Evolutionary conservation across 345 rosid species (phyloP), one percentile per base, ranked within the genome.

Genomic region (Rhizophora mangle): DNA sequence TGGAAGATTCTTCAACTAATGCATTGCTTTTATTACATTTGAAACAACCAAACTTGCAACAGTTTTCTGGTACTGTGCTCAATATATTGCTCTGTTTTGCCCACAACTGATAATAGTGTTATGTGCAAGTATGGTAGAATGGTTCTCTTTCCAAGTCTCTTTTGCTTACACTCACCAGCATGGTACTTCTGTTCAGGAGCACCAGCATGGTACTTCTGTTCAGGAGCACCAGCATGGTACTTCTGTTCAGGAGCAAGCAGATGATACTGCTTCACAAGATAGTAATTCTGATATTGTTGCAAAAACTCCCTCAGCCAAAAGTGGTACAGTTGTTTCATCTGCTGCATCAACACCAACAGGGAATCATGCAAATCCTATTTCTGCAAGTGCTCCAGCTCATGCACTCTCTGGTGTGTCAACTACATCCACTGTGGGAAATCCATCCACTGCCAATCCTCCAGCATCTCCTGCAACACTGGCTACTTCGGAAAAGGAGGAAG

Each of bases 401-500:
- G 82, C 73, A 77, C 74, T 87, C 74, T 51, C 96, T 64, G 75
- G 71, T 70, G 78, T 64, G 49, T 67, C 85, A 65, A 79, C 76
- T 60, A 32, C 81, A 63, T 63, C 91, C 57, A 75, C 85, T 70
- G 67, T 65, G 70, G 98, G 89, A 76, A 89, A 67, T 75, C 60
- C 80, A 13, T 76, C 81, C 36, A 59, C 82, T 57, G 71, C 85
- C 74, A 88, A 79, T 84, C 79, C 88, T 82, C 75, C 88, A 51
- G 3, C 49, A 43, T 85, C 98, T 69, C 85, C 91, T 54, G 81
- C 77, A 63, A 70, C 70, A 54, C 59, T 82, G 53, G 47, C 80
- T 65, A 80, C 75, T 81, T 68, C 85, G 62, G 78, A 81, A 46
- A 89, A 86, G 83, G 98, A 92, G 83, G 99, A 89, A 82, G 98